Base-by-base conservation (phyloP, 768 basidiomycete species). In the Lactifluus hygrophoroides region DNA sequence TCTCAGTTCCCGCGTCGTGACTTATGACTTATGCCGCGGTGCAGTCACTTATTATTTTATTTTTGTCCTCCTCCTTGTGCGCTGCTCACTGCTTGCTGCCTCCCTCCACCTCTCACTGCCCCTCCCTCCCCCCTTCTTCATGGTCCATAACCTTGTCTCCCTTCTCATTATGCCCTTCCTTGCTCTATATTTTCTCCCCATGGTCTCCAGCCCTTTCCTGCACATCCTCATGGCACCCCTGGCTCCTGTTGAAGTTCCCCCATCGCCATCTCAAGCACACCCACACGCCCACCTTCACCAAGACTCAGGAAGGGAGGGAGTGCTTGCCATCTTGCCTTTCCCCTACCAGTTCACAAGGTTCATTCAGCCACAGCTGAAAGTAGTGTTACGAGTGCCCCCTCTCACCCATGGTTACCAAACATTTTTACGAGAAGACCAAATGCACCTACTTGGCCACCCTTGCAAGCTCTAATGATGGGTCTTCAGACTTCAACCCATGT, bases 391-490 rank as follows among this genome's bases (percentile, higher is more conserved):
- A 60, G 35, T 32, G 37, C 45, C 11, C 48, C 54, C 27, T 56
- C 59, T 45, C 44, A 55, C 40, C 42, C 58, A 11, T 38, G 54
- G 17, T 60, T 54, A 51, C 59, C 59, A 17, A 56, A 40, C 2
- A 32, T 56, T 17, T 27, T 54, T 51, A 11, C 25, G 35, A 51
- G 44, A 46, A 60, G 51, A 14, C 35, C 59, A 9, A 48, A 56
- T 17, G 43, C 47, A 51, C n/a, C 56, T 21, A 51, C 58, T 23
- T 60, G 59, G 59, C 59, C 59, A 3, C 59, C 59, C 3, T 60
- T 60, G 42, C 42, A 46, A 50, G 48, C 21, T 43, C 25, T 9
- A 49, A 37, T 40, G 58, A 60, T 3, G 28, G 49, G 13, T 5
- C 54, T 8, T 21, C 57, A 28, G 59, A 61, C 28, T 54, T 51